Evolutionary conservation across 495 filamentous ascomycete species (phyloP).

Genomic region (Penicillium lagena): DNA sequence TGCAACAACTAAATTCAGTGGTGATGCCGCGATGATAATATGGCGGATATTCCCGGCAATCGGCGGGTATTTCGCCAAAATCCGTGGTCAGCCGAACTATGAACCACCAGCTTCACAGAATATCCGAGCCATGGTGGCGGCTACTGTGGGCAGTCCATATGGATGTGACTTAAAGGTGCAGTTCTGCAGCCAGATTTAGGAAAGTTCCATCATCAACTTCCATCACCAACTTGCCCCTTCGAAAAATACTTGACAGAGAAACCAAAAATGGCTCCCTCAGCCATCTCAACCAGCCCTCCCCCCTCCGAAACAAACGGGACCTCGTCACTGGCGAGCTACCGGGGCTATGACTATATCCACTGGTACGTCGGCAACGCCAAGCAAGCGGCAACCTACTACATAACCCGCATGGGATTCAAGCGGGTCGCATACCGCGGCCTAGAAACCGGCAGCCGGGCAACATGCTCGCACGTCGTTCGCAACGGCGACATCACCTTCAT

Average conservation of each 20-base stretch:
- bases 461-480: slow-evolving; percentile 74
- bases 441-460: slow-evolving; percentile 70
- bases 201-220: too few species aligned
- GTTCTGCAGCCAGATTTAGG: too few species aligned
- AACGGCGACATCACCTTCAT: slow-evolving; percentile 78
- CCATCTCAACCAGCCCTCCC: slow-evolving; percentile 50
- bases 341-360: slow-evolving; percentile 80
- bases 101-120: neutral
- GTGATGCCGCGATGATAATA: neutral
- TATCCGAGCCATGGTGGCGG: neutral
- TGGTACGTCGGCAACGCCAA: slow-evolving; percentile 98
- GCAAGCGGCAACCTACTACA: slow-evolving; percentile 82
- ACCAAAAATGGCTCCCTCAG: slow-evolving; percentile 61
- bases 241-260: too few species aligned
- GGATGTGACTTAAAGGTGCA: too few species aligned
- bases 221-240: too few species aligned
- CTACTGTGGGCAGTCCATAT: neutral
- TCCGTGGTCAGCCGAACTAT: too few species aligned
- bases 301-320: slow-evolving; percentile 18
- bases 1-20: too few species aligned
- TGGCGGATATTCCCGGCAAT: slow-evolving; percentile 18
- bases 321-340: slow-evolving; percentile 49
- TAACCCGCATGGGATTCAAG: slow-evolving; percentile 75
- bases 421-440: slow-evolving; percentile 77
- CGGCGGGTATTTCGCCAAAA: too few species aligned